Evolutionary conservation across 2,329 filamentous ascomycete species (phyloP).

Genomic region (Monosporascus sp.): DNA sequence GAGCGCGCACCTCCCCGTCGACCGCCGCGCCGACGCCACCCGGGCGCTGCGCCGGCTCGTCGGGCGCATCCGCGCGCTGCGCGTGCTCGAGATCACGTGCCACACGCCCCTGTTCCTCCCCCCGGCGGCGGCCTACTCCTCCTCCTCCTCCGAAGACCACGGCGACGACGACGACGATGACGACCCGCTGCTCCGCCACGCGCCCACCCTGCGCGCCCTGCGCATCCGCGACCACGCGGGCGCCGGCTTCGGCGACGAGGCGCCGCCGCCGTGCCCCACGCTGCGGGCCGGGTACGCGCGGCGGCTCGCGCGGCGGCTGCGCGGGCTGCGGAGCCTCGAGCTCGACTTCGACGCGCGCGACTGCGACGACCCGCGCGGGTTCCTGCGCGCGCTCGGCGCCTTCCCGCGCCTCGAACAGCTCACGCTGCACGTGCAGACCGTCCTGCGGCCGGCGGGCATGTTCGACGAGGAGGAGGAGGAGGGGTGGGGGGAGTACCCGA

Average conservation of each 20-base stretch:
- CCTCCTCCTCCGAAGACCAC: no score
- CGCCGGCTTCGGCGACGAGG: slow-evolving; percentile 37
- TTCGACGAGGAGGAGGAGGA: slow-evolving; percentile 8
- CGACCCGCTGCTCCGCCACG: slow-evolving; percentile 35
- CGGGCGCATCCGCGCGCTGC: slow-evolving; percentile 32
- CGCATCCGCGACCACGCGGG: slow-evolving; percentile 38
- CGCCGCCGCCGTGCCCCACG: slow-evolving; percentile 34
- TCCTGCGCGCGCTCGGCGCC: slow-evolving; percentile 33
- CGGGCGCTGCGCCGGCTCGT: slow-evolving; percentile 33
- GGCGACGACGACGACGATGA: slow-evolving; percentile 9
- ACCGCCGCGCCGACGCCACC: slow-evolving; percentile 35
- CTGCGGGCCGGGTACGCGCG: slow-evolving; percentile 29
- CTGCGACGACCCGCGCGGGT: slow-evolving; percentile 30
- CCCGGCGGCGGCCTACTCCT: no score
- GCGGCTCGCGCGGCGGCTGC: slow-evolving; percentile 27
- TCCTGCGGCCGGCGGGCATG: slow-evolving; percentile 28
- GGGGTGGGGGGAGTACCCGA: neutral
- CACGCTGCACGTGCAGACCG: slow-evolving; percentile 40
- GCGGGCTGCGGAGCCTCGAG: slow-evolving; percentile 35
- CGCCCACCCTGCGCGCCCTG: slow-evolving; percentile 31
- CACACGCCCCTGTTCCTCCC: slow-evolving; percentile 25
- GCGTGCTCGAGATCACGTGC: slow-evolving; percentile 36
- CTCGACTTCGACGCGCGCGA: slow-evolving; percentile 40
- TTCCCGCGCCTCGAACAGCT: slow-evolving; percentile 37
- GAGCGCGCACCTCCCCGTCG: slow-evolving; percentile 32